Percentiles rank a stretch among this genome's conserved stretches.
phyloP scores from a whole-genome alignment of 306 rosid species.

The Benincasa hispida region DNA sequence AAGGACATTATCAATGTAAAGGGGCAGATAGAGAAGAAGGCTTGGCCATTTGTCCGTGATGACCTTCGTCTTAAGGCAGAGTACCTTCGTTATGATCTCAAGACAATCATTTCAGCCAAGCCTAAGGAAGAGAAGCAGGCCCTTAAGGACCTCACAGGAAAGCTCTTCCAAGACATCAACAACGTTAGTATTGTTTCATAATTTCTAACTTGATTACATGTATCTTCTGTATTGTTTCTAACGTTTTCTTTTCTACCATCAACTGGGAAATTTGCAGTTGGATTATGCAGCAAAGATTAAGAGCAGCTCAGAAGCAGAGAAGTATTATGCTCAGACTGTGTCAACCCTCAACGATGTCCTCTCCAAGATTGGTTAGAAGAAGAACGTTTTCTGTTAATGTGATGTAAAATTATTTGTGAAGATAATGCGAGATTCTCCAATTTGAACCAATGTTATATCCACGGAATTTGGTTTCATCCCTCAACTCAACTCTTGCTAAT shows the following conservation, averaged over 20 bases:
- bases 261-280: conserved; percentile 30
- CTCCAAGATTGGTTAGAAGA: conserved; percentile 59
- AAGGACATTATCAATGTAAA: conserved; percentile 70
- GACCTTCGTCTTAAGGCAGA: conserved; percentile 64
- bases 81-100: conserved; percentile 82
- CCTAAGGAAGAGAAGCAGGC: conserved; percentile 63
- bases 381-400: neutral
- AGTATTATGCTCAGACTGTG: conserved; percentile 65
- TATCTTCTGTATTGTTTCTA: neutral
- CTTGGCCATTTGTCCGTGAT: conserved; percentile 87
- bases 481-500: neutral
- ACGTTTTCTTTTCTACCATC: neutral
- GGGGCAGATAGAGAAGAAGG: conserved; percentile 70
- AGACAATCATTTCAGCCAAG: conserved; percentile 61
- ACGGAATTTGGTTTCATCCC: neutral
- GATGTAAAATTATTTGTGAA: conserved; percentile 3
- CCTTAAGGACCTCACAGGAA: conserved; percentile 69
- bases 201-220: neutral
- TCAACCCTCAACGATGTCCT: conserved; percentile 77
- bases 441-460: conserved; percentile 5
- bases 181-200: conserved; percentile 35
- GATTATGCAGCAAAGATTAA: conserved; percentile 89
- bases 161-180: conserved; percentile 68
- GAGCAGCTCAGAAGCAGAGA: conserved; percentile 85
- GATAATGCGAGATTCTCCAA: neutral